These are phyloP conservation scores for Moesziomyces sp. DNA, from an alignment of 1,284 basidiomycete genomes.

Conservation along the genomic window DNA sequence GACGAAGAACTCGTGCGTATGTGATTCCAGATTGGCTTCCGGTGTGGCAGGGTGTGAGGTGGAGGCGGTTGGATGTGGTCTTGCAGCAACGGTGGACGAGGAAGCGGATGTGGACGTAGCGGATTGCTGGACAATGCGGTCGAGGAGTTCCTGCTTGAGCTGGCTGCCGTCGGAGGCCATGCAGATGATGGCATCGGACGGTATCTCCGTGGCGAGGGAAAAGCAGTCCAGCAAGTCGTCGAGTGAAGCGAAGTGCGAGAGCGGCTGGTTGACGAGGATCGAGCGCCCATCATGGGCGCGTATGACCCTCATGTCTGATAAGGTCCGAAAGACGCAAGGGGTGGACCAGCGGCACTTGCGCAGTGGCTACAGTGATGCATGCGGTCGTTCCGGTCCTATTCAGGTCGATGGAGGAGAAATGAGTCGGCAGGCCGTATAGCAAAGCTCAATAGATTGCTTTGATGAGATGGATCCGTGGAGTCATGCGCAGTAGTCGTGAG, in stretches of 20 bases:
- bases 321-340: no score
- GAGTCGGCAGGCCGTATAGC: no score
- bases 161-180: slow-evolving; percentile 64
- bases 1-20: slow-evolving; percentile 57
- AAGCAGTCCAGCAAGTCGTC: slow-evolving; percentile 64
- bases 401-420: no score
- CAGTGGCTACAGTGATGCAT: no score
- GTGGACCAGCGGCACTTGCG: no score
- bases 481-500: no score
- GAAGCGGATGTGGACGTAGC: slow-evolving; percentile 12
- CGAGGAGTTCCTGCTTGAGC: slow-evolving; percentile 55
- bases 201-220: slow-evolving; percentile 63
- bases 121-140: slow-evolving; percentile 41
- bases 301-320: slow-evolving; percentile 52
- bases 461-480: no score
- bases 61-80: slow-evolving; percentile 9
- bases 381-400: no score
- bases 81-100: slow-evolving; percentile 10
- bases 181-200: slow-evolving; percentile 63
- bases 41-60: slow-evolving; percentile 2
- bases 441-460: no score
- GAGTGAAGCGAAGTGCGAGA: slow-evolving; percentile 57
- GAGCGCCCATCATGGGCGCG: slow-evolving; percentile 62
- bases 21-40: slow-evolving; percentile 4
- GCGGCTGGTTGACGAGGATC: slow-evolving; percentile 57